These are phyloP conservation scores for Collybiopsis luxurians DNA, from an alignment of 768 basidiomycete genomes.

Conservation along the genomic window DNA sequence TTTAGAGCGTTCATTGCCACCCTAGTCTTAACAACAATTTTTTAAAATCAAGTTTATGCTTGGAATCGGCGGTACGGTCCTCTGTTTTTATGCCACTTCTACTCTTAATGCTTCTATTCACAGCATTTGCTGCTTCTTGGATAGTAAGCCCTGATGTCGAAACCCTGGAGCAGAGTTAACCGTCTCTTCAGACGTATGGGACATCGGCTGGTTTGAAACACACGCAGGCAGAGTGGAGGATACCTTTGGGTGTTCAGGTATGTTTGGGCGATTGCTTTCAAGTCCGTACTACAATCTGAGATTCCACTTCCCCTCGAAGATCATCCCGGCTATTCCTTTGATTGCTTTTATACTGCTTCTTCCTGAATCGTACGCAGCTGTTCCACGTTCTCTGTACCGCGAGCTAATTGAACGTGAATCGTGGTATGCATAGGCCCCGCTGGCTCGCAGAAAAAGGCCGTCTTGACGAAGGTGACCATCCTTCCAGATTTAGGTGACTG, in stretches of 20 bases:
- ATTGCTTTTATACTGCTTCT: constrained; percentile 48
- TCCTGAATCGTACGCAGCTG: constrained; percentile 42
- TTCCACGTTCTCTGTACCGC: background rate
- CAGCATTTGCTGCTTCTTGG: constrained; percentile 49
- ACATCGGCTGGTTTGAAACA: constrained; percentile 36
- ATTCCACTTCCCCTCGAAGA: constrained; percentile 23
- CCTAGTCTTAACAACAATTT: too few species aligned
- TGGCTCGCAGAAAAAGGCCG: constrained; percentile 54
- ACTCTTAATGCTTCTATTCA: constrained; percentile 9
- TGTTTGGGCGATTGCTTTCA: background rate
- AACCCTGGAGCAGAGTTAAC: background rate
- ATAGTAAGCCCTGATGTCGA: constrained; percentile 24
- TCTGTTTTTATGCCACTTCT: constrained; percentile 1
- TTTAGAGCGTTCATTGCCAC: background rate
- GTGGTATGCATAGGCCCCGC: too few species aligned
- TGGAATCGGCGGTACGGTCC: constrained; percentile 38
- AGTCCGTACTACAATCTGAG: background rate
- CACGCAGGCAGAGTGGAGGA: constrained; percentile 44
- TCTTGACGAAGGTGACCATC: constrained; percentile 41
- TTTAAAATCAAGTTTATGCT: constrained; percentile 38
- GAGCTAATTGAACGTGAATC: too few species aligned
- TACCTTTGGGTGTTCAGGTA: constrained; percentile 46
- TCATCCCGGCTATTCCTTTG: constrained; percentile 46
- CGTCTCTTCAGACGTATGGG: constrained; percentile 31
- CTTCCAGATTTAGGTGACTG: background rate